phyloP scores from a whole-genome alignment of 2,329 filamentous ascomycete genomes.

The Dothistroma pini region DNA sequence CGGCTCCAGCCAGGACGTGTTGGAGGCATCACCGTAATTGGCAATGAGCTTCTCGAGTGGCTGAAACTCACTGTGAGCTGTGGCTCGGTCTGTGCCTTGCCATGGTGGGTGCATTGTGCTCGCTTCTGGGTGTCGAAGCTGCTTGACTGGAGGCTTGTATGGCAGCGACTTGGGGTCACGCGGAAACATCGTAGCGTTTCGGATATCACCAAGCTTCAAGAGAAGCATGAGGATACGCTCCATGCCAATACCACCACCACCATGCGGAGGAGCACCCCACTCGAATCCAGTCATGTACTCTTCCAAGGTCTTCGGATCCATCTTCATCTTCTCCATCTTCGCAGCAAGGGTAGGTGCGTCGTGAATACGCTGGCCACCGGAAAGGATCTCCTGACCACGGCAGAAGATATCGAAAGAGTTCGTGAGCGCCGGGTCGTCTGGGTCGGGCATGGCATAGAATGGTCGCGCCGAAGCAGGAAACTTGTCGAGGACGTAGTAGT shows the following conservation, averaged over 20 bases:
- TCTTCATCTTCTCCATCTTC: slow-evolving; percentile 71
- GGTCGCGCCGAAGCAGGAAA: slow-evolving; percentile 81
- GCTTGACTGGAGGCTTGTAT: slow-evolving; percentile 56
- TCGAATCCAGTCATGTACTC: slow-evolving; percentile 88
- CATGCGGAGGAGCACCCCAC: slow-evolving; percentile 83
- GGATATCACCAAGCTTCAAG: slow-evolving; percentile 82
- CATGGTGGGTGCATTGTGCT: slow-evolving; percentile 72
- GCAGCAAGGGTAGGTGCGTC: slow-evolving; percentile 69
- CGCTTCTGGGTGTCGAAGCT: slow-evolving; percentile 80
- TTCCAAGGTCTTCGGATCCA: slow-evolving; percentile 78
- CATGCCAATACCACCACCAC: slow-evolving; percentile 82
- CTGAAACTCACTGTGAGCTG: slow-evolving; percentile 57
- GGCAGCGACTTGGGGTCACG: slow-evolving; percentile 86
- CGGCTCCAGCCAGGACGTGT: slow-evolving; percentile 90
- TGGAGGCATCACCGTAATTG: slow-evolving; percentile 92
- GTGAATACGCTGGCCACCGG: slow-evolving; percentile 90
- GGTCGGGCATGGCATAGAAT: slow-evolving; percentile 87
- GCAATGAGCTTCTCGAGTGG: slow-evolving; percentile 83
- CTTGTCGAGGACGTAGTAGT: slow-evolving; percentile 93
- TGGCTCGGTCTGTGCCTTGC: slow-evolving; percentile 50
- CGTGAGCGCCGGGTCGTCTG: slow-evolving; percentile 67
- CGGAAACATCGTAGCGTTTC: slow-evolving; percentile 81
- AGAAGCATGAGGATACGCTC: slow-evolving; percentile 86
- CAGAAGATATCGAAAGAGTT: slow-evolving; percentile 97
- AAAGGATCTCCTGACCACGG: slow-evolving; percentile 87